These are phyloP conservation scores for Rhodocollybia butyracea DNA, from an alignment of 768 basidiomycete genomes.

Conservation along the genomic window DNA sequence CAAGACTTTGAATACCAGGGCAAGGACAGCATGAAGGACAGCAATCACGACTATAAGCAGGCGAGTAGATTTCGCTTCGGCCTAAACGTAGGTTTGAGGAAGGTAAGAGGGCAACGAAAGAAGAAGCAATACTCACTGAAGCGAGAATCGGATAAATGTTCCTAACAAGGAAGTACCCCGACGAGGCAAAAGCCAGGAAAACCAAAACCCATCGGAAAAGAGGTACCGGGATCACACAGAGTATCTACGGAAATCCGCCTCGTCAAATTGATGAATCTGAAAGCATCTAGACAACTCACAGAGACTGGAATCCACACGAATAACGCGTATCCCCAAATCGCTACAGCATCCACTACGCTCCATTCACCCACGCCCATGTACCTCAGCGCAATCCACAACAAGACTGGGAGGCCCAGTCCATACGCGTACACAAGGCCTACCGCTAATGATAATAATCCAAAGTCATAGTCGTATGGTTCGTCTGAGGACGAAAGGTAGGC, in stretches of 20 bases:
- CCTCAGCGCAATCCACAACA: slow-evolving; percentile 81
- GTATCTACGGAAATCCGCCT: slow-evolving; percentile 40
- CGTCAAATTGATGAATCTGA: neutral
- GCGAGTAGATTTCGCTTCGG: slow-evolving; percentile 83
- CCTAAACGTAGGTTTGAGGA: slow-evolving; percentile 37
- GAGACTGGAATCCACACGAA: slow-evolving; percentile 90
- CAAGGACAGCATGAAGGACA: slow-evolving; percentile 72
- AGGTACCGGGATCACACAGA: slow-evolving; percentile 84
- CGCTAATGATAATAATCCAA: slow-evolving; percentile 79
- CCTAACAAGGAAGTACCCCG: slow-evolving; percentile 81
- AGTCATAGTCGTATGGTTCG: slow-evolving; percentile 73
- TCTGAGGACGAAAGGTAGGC: slow-evolving; percentile 72
- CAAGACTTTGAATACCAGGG: slow-evolving; percentile 82
- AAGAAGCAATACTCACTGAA: slow-evolving; percentile 47
- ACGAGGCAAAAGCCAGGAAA: slow-evolving; percentile 67
- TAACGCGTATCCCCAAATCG: slow-evolving; percentile 78
- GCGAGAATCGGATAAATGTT: slow-evolving; percentile 92
- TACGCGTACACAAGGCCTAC: slow-evolving; percentile 86
- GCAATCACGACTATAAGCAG: slow-evolving; percentile 77
- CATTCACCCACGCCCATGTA: slow-evolving; percentile 91
- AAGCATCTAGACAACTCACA: slow-evolving; percentile 37
- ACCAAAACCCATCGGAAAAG: slow-evolving; percentile 82
- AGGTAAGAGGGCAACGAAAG: neutral
- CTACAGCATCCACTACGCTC: slow-evolving; percentile 79
- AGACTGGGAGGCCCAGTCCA: slow-evolving; percentile 74